Evolutionary conservation across 1,139 yeast genomes (phyloP).

Genomic region (Kodamaea arcana): DNA sequence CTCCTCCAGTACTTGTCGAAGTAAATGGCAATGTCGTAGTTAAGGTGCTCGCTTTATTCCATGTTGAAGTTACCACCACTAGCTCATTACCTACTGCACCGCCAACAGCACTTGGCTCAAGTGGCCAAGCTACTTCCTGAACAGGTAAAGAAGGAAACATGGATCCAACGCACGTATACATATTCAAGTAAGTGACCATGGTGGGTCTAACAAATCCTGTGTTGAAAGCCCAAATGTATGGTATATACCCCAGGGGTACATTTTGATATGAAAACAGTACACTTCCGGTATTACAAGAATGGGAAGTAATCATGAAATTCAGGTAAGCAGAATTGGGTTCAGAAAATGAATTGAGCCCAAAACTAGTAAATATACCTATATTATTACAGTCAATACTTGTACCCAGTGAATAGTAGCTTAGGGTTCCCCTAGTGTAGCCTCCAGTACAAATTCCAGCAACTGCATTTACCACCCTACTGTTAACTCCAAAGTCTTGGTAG

Average conservation of each 20-base stretch:
- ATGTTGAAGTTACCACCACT: no score
- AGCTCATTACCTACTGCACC: no score
- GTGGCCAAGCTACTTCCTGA: no score
- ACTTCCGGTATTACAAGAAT: slow-evolving; percentile 13
- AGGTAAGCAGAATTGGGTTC: slow-evolving; percentile 11
- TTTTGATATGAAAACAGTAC: slow-evolving; percentile 14
- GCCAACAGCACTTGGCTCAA: no score
- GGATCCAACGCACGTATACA: slow-evolving; percentile 11
- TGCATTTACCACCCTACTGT: slow-evolving; percentile 1
- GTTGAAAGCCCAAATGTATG: slow-evolving; percentile 18
- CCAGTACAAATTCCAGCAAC: slow-evolving; percentile 19
- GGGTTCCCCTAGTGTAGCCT: slow-evolving; percentile 21
- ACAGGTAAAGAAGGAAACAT: no score
- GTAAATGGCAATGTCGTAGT: neutral
- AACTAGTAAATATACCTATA: slow-evolving; percentile 16
- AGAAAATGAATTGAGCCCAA: slow-evolving; percentile 19
- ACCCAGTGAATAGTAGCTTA: slow-evolving; percentile 15
- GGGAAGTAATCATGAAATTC: slow-evolving; percentile 6
- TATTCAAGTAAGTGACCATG: slow-evolving; percentile 8
- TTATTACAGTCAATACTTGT: slow-evolving; percentile 18
- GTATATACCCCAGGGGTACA: slow-evolving; percentile 27
- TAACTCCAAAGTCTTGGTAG: neutral
- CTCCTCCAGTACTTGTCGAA: neutral
- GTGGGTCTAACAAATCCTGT: slow-evolving; percentile 3
- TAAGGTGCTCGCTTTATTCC: slow-evolving; percentile 4